A percentile compares a stretch with the other conserved stretches of the same genome.
phyloP scores from a whole-genome alignment of 23 red algal genomes.

The Agarophyton chilense region DNA sequence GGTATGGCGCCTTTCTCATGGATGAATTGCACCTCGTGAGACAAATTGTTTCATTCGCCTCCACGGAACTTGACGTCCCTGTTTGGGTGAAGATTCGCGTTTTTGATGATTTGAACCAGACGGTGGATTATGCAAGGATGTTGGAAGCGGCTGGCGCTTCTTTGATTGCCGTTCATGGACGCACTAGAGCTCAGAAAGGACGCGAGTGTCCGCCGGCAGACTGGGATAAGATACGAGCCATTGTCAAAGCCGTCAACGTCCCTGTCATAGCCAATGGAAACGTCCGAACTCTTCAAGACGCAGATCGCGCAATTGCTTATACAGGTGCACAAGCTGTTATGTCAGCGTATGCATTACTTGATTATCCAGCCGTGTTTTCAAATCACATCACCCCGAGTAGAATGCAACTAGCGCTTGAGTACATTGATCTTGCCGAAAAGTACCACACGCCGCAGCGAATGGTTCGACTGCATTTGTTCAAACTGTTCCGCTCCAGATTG shows the following conservation, averaged over 20 bases:
- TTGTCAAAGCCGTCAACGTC: conserved; percentile 75
- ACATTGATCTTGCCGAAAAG: conserved; percentile 71
- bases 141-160: conserved; percentile 84
- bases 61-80: conserved; percentile 69
- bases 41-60: conserved; percentile 58
- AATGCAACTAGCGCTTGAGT: conserved; percentile 76
- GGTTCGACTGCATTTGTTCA: conserved; percentile 85
- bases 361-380: conserved; percentile 82
- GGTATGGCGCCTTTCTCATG: conserved; percentile 95
- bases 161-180: conserved; percentile 96
- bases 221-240: conserved; percentile 80
- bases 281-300: conserved; percentile 66
- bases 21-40: conserved; percentile 80
- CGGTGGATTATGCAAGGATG: conserved; percentile 87
- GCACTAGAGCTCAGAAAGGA: conserved; percentile 96
- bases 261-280: conserved; percentile 98
- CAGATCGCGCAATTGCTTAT: conserved; percentile 61
- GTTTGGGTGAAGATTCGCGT: conserved; percentile 98
- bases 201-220: conserved; percentile 71
- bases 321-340: conserved; percentile 88
- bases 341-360: conserved; percentile 83
- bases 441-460: conserved; percentile 66
- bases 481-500: conserved; percentile 65
- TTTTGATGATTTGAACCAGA: conserved; percentile 72
- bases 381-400: conserved; percentile 12